Evolutionary conservation across 78 protist species (phyloP).

Genomic region (Polysphondylium violaceum): DNA sequence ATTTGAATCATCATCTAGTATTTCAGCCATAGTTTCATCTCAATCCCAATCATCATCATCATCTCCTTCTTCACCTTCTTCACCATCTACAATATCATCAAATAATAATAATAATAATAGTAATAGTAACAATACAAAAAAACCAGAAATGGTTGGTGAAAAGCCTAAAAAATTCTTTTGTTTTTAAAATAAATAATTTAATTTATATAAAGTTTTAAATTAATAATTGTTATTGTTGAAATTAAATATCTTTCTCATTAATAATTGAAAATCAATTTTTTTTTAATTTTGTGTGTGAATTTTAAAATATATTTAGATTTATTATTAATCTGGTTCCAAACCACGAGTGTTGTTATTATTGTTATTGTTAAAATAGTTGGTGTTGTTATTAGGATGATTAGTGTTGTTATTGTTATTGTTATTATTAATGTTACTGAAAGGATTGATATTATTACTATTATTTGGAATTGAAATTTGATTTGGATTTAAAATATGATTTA

Average conservation of each 20-base stretch:
- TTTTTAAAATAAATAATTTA: too few species aligned
- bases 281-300: too few species aligned
- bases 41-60: neutral
- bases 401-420: neutral
- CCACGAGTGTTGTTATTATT: too few species aligned
- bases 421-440: neutral
- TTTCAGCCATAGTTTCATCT: neutral
- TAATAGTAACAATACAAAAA: neutral
- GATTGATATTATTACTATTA: slow-evolving; percentile 12
- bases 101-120: too few species aligned
- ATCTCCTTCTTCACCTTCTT: neutral
- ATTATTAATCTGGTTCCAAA: too few species aligned
- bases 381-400: slow-evolving; percentile 5
- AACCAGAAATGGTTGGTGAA: too few species aligned
- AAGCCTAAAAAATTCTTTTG: too few species aligned
- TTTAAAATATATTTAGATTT: too few species aligned
- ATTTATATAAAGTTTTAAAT: too few species aligned
- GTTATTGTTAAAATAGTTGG: neutral
- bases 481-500: slow-evolving; percentile 17
- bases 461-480: slow-evolving; percentile 4
- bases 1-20: slow-evolving; percentile 3
- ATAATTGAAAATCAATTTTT: too few species aligned
- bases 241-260: too few species aligned
- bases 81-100: neutral
- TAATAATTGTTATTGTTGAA: too few species aligned